Conservation (phyloP, 2,329 filamentous ascomycete species). For the Blastomyces emzantsi region DNA sequence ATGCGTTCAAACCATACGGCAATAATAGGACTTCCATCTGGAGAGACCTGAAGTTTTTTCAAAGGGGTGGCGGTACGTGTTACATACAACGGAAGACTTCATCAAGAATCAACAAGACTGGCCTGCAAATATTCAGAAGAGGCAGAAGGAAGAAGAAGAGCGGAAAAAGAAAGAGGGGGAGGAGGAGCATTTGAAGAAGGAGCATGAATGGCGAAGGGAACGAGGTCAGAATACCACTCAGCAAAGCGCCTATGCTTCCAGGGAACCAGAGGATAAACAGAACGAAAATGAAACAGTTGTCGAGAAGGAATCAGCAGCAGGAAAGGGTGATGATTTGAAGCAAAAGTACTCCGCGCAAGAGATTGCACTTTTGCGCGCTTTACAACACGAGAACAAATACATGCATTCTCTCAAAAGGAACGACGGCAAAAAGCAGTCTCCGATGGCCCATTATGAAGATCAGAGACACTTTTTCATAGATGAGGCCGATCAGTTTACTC, state of each 20-base stretch:
- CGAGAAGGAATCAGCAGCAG: conserved; percentile 21
- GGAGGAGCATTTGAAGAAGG: conserved; percentile 16
- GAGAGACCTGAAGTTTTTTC: conserved; percentile 38
- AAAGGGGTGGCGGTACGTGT: conserved; percentile 43
- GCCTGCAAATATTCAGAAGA: conserved; percentile 40
- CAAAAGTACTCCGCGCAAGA: conserved; percentile 37
- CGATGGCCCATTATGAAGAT: conserved; percentile 25
- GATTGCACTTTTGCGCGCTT: conserved; percentile 33
- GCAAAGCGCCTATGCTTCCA: conserved; percentile 29
- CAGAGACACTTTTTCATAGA: conserved; percentile 32
- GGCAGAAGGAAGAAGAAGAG: conserved; percentile 26
- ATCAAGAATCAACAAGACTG: conserved; percentile 43
- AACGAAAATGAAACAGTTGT: conserved; percentile 16
- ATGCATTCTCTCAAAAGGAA: conserved; percentile 35
- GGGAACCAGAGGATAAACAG: conserved; percentile 13
- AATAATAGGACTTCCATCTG: conserved; percentile 36
- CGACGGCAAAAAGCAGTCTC: conserved; percentile 34
- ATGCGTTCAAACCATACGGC: neutral
- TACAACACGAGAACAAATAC: conserved; percentile 40
- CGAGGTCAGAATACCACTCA: conserved; percentile 29
- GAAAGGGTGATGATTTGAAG: conserved; percentile 19
- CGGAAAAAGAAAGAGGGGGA: conserved; percentile 20
- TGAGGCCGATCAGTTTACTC: conserved; percentile 44
- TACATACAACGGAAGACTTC: conserved; percentile 42
- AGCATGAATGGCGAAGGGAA: conserved; percentile 25